These are phyloP conservation scores for Prunus armeniaca DNA, from an alignment of 306 rosid genomes.

Conservation along the genomic window DNA sequence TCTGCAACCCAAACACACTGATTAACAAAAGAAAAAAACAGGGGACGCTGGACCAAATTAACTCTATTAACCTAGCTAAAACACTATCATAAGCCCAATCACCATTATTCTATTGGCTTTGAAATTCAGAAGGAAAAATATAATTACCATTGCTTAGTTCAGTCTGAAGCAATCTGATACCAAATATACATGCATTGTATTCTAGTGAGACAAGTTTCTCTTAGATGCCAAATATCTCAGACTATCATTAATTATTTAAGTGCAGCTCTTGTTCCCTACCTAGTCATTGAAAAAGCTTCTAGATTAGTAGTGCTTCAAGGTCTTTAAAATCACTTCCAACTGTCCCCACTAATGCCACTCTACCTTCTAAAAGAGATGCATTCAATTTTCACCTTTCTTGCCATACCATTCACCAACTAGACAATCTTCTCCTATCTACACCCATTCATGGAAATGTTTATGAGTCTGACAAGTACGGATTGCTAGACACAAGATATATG, in stretches of 20 bases:
- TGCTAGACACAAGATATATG: background rate
- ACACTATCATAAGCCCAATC: background rate
- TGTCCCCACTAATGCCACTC: background rate
- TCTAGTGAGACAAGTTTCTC: background rate
- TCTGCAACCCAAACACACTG: conserved; percentile 52
- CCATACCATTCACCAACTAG: background rate
- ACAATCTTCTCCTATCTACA: background rate
- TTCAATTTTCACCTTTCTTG: background rate
- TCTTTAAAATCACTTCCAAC: background rate
- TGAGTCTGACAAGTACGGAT: background rate
- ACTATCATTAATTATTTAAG: background rate
- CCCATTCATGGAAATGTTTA: background rate
- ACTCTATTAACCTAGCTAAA: background rate
- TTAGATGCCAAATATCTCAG: background rate
- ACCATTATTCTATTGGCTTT: background rate
- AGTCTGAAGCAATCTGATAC: background rate
- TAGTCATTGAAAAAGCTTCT: background rate
- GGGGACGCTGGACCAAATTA: background rate
- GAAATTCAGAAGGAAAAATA: background rate
- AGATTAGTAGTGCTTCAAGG: background rate
- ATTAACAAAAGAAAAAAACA: conserved; percentile 6
- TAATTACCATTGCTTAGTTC: background rate
- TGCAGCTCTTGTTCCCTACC: background rate
- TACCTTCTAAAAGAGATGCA: background rate
- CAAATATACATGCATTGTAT: background rate